Evolutionary conservation across 805 yeast species (phyloP).

Genomic region (Pichia sporocuriosa): DNA sequence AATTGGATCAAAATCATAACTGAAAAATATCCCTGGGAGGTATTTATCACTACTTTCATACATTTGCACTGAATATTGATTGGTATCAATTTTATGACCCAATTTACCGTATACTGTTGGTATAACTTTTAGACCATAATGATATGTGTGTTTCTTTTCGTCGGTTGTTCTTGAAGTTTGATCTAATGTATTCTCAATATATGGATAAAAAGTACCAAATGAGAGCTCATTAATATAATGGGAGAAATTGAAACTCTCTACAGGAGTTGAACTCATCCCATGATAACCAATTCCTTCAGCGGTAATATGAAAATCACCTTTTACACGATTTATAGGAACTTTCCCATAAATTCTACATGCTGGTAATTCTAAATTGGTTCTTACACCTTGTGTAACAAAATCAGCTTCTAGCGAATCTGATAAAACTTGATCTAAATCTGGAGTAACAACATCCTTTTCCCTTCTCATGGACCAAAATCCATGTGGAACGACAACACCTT

Average conservation of each 20-base stretch:
- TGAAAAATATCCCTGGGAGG: slow-evolving; percentile 75
- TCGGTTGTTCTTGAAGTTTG: slow-evolving; percentile 53
- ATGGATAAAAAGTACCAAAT: slow-evolving; percentile 86
- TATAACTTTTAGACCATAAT: slow-evolving; percentile 70
- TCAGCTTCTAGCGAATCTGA: slow-evolving; percentile 62
- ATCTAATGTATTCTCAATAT: slow-evolving; percentile 82
- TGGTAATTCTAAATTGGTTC: slow-evolving; percentile 48
- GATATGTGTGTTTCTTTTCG: slow-evolving; percentile 43
- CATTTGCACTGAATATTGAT: slow-evolving; percentile 74
- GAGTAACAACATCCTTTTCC: slow-evolving; percentile 41
- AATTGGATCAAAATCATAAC: slow-evolving; percentile 86
- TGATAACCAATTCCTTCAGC: slow-evolving; percentile 57
- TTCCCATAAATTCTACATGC: slow-evolving; percentile 85
- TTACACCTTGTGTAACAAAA: slow-evolving; percentile 40
- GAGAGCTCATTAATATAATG: slow-evolving; percentile 85
- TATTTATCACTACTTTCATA: slow-evolving; percentile 22
- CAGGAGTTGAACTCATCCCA: slow-evolving; percentile 39
- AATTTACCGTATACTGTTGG: slow-evolving; percentile 71
- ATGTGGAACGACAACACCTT: slow-evolving; percentile 53
- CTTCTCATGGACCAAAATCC: slow-evolving; percentile 34
- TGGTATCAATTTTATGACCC: slow-evolving; percentile 70
- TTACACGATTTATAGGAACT: slow-evolving; percentile 77
- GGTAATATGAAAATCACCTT: slow-evolving; percentile 80
- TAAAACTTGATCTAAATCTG: slow-evolving; percentile 61
- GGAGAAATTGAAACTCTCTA: slow-evolving; percentile 61